Conservation (phyloP, 352 stramenopile species). For the Pythium chondricola region DNA sequence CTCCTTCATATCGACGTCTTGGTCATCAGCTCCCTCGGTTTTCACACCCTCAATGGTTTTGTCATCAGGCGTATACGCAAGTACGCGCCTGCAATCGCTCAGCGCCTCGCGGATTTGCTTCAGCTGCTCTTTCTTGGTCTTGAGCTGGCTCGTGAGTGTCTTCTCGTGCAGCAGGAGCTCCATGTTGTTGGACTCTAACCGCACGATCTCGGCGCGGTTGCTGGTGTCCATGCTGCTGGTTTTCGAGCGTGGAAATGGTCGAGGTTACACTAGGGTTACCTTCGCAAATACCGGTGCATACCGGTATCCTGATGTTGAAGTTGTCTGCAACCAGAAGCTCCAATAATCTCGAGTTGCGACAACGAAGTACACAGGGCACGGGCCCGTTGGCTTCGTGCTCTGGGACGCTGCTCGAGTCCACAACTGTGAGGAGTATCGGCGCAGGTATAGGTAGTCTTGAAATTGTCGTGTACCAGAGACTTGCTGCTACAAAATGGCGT, state of each 20-base stretch:
- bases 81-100: constrained; percentile 21
- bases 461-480: not conserved
- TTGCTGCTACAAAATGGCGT: constrained; percentile 3
- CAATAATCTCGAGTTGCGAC: not conserved
- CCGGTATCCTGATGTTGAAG: constrained; percentile 7
- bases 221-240: constrained; percentile 8
- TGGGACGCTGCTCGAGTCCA: too few species aligned
- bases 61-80: not conserved
- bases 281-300: constrained; percentile 9
- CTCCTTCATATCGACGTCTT: constrained; percentile 1
- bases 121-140: constrained; percentile 33
- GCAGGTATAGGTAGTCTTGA: not conserved
- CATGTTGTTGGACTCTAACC: constrained; percentile 49
- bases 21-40: not conserved
- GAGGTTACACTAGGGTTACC: not conserved
- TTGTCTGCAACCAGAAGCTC: constrained; percentile 1
- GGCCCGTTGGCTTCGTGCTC: too few species aligned
- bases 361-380: not conserved
- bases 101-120: constrained; percentile 34
- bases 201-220: constrained; percentile 31
- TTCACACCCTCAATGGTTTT: too few species aligned
- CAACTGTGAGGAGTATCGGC: not conserved
- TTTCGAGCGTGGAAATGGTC: not conserved
- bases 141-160: constrained; percentile 41
- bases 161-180: constrained; percentile 54